Evolutionary conservation across 495 filamentous ascomycete genomes (phyloP).

Genomic region (Talaromyces ruber): DNA sequence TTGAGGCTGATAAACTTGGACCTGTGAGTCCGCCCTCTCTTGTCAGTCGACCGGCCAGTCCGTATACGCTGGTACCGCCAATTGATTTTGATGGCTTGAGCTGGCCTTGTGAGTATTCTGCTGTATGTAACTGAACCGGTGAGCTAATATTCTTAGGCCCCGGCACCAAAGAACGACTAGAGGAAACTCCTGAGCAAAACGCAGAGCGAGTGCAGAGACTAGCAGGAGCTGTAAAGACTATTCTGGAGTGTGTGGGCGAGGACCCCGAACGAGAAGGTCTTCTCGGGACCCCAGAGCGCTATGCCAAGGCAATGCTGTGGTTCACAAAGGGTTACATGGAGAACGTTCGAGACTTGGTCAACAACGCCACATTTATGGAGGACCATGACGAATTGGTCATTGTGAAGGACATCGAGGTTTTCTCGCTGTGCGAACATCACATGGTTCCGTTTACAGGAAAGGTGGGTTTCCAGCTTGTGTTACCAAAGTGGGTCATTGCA

Average conservation of each 20-base stretch:
- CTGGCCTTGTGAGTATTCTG: conserved; percentile 54
- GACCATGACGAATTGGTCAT: conserved; percentile 96
- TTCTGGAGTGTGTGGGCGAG: conserved; percentile 93
- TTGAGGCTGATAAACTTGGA: conserved; percentile 46
- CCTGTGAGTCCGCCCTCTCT: conserved; percentile 37
- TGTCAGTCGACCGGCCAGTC: conserved; percentile 47
- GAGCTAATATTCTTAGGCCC: conserved; percentile 41
- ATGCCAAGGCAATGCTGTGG: conserved; percentile 94
- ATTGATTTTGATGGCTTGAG: conserved; percentile 65
- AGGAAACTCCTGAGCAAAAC: conserved; percentile 68
- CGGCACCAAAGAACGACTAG: conserved; percentile 72
- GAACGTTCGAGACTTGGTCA: conserved; percentile 87
- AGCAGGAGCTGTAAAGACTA: conserved; percentile 76
- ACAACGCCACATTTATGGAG: conserved; percentile 92
- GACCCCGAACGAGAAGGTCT: conserved; percentile 90
- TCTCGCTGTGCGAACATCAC: conserved; percentile 94
- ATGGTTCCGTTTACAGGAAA: conserved; percentile 94
- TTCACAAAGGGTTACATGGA: conserved; percentile 99
- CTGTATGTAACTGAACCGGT: not conserved
- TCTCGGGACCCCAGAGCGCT: conserved; percentile 76
- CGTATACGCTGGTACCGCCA: conserved; percentile 54
- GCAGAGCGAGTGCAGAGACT: conserved; percentile 65
- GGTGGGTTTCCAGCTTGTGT: conserved; percentile 36
- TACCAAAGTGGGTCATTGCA: not conserved
- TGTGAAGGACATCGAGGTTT: conserved; percentile 95